These are phyloP conservation scores for Cornus kousa DNA, from an alignment of 148 eudicot species.

Conservation along the genomic window DNA sequence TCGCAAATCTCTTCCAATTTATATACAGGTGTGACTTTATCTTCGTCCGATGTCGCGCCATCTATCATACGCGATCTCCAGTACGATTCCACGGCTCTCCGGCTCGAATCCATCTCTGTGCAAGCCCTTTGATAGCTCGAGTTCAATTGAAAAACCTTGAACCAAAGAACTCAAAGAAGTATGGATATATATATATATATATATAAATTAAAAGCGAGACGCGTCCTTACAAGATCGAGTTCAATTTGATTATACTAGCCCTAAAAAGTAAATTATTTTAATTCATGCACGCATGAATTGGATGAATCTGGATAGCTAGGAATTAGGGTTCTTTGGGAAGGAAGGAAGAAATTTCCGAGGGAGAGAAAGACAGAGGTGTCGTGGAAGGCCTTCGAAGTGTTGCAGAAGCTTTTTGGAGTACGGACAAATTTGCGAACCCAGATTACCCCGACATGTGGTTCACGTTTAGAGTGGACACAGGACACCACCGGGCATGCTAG, in stretches of 20 bases:
- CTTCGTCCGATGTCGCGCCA: conserved; percentile 88
- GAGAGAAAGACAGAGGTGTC: neutral
- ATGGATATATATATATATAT: neutral
- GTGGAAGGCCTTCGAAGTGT: neutral
- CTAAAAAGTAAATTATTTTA: neutral
- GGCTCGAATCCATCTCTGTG: conserved; percentile 72
- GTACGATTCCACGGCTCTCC: conserved; percentile 95
- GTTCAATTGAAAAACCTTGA: neutral
- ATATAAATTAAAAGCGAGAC: neutral
- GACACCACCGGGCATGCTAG: neutral
- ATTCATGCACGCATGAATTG: neutral
- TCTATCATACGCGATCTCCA: conserved; percentile 93
- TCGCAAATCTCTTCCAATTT: conserved; percentile 92
- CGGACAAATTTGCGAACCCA: neutral
- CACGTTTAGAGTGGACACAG: neutral
- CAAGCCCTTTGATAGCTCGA: neutral
- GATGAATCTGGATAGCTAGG: neutral
- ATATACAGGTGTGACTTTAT: conserved; percentile 88
- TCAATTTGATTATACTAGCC: neutral
- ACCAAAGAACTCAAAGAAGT: neutral
- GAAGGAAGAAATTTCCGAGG: neutral
- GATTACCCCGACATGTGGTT: neutral
- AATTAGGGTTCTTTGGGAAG: neutral
- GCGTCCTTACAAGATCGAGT: neutral
- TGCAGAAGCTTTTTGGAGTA: neutral